These are phyloP conservation scores for Cardamine resedifolia DNA, from an alignment of 345 rosid species.

Conservation along the genomic window DNA sequence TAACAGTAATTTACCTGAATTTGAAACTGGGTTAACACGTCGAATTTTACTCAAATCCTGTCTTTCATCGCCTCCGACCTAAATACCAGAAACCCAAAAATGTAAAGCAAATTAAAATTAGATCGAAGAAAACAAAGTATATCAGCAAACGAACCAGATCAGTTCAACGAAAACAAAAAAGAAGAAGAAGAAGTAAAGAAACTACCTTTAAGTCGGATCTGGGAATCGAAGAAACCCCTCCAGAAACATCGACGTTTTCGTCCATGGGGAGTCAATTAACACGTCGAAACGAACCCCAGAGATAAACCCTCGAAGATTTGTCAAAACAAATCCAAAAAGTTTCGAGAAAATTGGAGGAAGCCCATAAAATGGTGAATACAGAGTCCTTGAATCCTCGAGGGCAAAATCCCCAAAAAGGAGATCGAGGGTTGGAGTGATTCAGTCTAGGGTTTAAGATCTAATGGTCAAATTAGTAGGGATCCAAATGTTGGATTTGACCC, in stretches of 20 bases:
- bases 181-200: constrained; percentile 15
- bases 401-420: background rate
- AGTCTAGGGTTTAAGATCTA: constrained; percentile 20
- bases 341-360: constrained; percentile 1
- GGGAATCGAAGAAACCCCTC: constrained; percentile 22
- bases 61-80: constrained; percentile 37
- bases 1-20: constrained; percentile 26
- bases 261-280: constrained; percentile 39
- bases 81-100: constrained; percentile 9
- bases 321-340: background rate
- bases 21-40: constrained; percentile 1
- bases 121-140: background rate
- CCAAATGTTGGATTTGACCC: constrained; percentile 23
- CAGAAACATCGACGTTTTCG: constrained; percentile 33
- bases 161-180: background rate
- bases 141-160: background rate
- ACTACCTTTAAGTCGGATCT: constrained; percentile 44
- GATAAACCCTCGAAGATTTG: background rate
- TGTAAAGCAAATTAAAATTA: background rate
- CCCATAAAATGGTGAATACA: background rate
- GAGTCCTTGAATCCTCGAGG: background rate
- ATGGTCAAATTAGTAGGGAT: constrained; percentile 4
- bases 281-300: constrained; percentile 16
- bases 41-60: constrained; percentile 30
- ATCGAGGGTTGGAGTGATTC: constrained; percentile 9